Percentiles rank a stretch among this genome's conserved stretches.
Evolutionary conservation across 2,329 filamentous ascomycete species (phyloP).

Genomic region (Trichoderma simmonsii): DNA sequence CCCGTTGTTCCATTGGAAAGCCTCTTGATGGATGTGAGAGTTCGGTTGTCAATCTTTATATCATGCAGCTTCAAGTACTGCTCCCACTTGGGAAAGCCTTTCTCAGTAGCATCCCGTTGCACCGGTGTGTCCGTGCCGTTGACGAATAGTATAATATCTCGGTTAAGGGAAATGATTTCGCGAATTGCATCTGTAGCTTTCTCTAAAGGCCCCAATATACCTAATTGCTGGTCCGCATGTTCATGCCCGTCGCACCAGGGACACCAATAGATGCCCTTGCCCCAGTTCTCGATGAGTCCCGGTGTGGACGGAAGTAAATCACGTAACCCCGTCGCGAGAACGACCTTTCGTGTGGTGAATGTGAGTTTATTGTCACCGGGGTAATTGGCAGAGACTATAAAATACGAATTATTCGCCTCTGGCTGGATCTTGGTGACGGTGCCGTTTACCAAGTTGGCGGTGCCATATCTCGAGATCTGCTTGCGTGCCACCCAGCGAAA

Average conservation of each 20-base stretch:
- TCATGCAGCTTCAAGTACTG: constrained; percentile 48
- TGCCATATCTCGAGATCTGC: constrained; percentile 50
- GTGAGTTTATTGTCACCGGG: constrained; percentile 24
- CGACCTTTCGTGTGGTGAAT: constrained; percentile 50
- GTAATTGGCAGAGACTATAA: constrained; percentile 38
- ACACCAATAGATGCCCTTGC: constrained; percentile 60
- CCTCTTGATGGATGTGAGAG: constrained; percentile 47
- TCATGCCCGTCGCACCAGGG: constrained; percentile 64
- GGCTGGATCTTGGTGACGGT: constrained; percentile 46
- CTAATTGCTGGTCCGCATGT: constrained; percentile 56
- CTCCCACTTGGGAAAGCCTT: constrained; percentile 45
- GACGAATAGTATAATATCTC: constrained; percentile 54
- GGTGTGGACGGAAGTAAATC: constrained; percentile 55
- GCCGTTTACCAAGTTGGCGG: constrained; percentile 48
- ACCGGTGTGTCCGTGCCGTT: constrained; percentile 56
- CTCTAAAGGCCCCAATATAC: constrained; percentile 47
- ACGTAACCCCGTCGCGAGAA: constrained; percentile 56
- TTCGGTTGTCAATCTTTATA: constrained; percentile 54
- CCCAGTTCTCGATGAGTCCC: constrained; percentile 54
- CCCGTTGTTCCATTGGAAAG: constrained; percentile 40
- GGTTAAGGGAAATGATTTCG: constrained; percentile 54
- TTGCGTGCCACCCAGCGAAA: constrained; percentile 53
- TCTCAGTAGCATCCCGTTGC: constrained; percentile 37
- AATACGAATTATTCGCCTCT: constrained; percentile 41
- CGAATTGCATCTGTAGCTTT: constrained; percentile 44